Evolutionary conservation across 306 rosid genomes (phyloP), one percentile per base, ranked within the genome.

Genomic region (Pyrus pyrifolia): DNA sequence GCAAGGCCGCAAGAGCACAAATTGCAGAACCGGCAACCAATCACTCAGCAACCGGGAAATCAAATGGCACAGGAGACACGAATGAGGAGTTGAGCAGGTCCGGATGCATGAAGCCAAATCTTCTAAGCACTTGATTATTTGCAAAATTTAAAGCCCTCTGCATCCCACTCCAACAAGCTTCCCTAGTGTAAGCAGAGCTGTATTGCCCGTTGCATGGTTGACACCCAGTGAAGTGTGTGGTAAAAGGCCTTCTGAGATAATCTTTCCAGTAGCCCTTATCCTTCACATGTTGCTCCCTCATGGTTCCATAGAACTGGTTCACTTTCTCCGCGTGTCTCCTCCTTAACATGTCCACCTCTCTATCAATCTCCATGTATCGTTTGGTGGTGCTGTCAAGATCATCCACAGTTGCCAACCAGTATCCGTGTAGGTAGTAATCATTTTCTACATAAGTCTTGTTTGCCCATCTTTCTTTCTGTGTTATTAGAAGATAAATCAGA

Each of bases 171-270:
- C 94, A 90, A 60, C 97, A 93, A 6, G 85, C 78, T 2, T 85
- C 76, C 1, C 88, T 89, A 0, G 88, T 61, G 53, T 90, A 94
- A 87, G 17, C 81, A 1, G 81, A 74, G 51, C 89, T 91, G 76
- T 82, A 88, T 38, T 88, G 51, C 17, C 97, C 96, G 38, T 87
- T 91, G 31, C 98, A 94, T 0, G 97, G 98, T 63, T 94, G 94
- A 60, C 98, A 94, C 0, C 97, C 93, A 0, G 96, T 90, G 69
- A 93, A 94, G 68, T 94, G 98, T 5, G 97, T 91, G 1, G 89
- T 76, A 22, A 94, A 93, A 4, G 97, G 98, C 78, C 96, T 81
- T 66, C 91, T 83, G 89, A 82, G 79, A 21, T 88, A 73, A 6
- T 86, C 90, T 27, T 57, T 74, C 4, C 89, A 90, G 3, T 13